Percentiles rank a stretch among this genome's conserved stretches.
phyloP scores from a whole-genome alignment of 1,139 yeast genomes.

The Arxiozyma slooffiae region DNA sequence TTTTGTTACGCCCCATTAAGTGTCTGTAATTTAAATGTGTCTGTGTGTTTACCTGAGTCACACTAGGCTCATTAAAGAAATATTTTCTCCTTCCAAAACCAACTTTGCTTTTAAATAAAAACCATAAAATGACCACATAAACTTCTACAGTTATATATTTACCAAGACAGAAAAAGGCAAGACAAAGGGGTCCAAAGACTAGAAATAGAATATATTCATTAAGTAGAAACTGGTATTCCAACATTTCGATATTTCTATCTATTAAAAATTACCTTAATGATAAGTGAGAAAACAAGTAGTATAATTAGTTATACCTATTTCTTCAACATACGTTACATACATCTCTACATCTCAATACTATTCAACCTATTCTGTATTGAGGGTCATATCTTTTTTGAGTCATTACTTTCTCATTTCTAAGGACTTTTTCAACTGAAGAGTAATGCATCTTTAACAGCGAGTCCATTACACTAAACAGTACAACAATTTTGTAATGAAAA shows the following conservation, averaged over 20 bases:
- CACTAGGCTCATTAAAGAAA: too few species aligned
- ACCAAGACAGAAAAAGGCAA: neutral
- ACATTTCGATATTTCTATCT: too few species aligned
- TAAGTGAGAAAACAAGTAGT: neutral
- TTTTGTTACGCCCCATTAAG: neutral
- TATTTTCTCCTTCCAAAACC: too few species aligned
- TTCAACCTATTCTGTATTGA: conserved; percentile 62
- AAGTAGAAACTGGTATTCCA: neutral
- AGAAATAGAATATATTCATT: neutral
- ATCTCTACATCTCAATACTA: conserved; percentile 67
- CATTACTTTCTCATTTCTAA: conserved; percentile 62
- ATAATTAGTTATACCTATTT: neutral
- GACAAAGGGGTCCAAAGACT: neutral
- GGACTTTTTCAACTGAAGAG: conserved; percentile 57
- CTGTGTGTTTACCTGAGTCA: neutral
- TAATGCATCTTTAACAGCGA: conserved; percentile 71
- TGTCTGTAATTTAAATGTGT: neutral
- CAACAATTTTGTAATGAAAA: conserved; percentile 34
- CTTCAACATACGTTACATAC: conserved; percentile 44
- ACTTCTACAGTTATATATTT: neutral
- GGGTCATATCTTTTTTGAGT: conserved; percentile 86
- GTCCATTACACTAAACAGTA: conserved; percentile 39
- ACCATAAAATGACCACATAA: neutral
- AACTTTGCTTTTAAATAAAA: neutral
- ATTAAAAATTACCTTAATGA: neutral